Conservation (phyloP, 345 rosid species). For the Melastoma malabathricum region DNA sequence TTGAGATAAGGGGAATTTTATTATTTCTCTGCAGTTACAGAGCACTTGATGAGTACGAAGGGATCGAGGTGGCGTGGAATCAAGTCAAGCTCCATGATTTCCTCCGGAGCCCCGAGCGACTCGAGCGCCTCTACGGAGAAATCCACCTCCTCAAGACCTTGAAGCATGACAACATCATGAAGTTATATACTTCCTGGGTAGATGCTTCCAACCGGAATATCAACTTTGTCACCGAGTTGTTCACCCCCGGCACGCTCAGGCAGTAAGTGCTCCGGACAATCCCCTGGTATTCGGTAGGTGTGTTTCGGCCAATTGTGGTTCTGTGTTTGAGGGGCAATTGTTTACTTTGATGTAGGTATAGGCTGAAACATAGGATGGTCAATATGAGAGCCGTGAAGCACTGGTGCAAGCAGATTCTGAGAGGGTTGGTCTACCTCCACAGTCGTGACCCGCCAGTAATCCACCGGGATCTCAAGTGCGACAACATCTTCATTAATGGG, state of each 20-base stretch:
- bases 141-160: constrained; percentile 86
- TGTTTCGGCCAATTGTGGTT: not conserved
- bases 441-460: constrained; percentile 81
- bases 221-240: constrained; percentile 95
- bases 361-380: constrained; percentile 72
- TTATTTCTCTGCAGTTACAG: constrained; percentile 34
- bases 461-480: constrained; percentile 97
- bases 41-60: constrained; percentile 86
- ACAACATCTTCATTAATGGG: constrained; percentile 92
- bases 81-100: constrained; percentile 91
- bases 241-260: constrained; percentile 90
- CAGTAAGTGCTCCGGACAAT: constrained; percentile 39
- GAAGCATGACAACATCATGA: constrained; percentile 89
- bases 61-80: constrained; percentile 98
- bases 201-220: constrained; percentile 69
- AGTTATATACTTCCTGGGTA: constrained; percentile 88
- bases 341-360: constrained; percentile 31
- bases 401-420: constrained; percentile 90
- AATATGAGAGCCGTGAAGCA: constrained; percentile 90
- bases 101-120: constrained; percentile 72
- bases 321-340: constrained; percentile 1
- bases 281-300: not conserved
- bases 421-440: constrained; percentile 76
- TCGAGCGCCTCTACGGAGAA: constrained; percentile 86
- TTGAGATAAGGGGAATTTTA: not conserved